phyloP scores from a whole-genome alignment of 2,329 filamentous ascomycete genomes.

The Leptosphaerulina australis region DNA sequence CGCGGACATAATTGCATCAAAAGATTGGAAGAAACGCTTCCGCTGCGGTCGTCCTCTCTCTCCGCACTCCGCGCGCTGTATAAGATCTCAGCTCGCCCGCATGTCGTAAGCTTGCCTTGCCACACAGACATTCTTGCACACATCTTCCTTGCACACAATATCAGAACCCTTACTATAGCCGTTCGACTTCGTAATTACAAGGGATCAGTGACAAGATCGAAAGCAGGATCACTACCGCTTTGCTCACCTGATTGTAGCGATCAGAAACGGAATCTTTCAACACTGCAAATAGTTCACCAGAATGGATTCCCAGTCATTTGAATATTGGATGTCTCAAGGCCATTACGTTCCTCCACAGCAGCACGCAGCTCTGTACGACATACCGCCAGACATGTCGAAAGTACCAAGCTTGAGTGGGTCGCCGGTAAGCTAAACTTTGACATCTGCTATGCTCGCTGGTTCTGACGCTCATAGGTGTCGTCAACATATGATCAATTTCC shows the following conservation, averaged over 20 bases:
- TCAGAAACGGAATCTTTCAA: not conserved
- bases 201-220: not conserved
- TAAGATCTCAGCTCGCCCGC: constrained; percentile 45
- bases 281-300: not conserved
- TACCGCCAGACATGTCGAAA: constrained; percentile 44
- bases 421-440: constrained; percentile 37
- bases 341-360: constrained; percentile 43
- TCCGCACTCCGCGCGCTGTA: constrained; percentile 29
- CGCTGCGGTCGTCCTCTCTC: constrained; percentile 25
- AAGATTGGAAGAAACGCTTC: constrained; percentile 27
- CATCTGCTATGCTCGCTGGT: too few species aligned
- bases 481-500: constrained; percentile 48
- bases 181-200: not conserved
- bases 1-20: constrained; percentile 25
- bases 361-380: constrained; percentile 37
- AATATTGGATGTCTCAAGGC: constrained; percentile 48
- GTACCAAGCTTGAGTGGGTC: constrained; percentile 49
- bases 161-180: not conserved
- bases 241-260: not conserved
- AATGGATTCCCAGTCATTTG: constrained; percentile 48
- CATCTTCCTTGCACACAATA: constrained; percentile 7
- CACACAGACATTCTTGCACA: constrained; percentile 32
- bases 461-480: constrained; percentile 35
- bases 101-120: constrained; percentile 33
- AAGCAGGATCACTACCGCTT: too few species aligned